A percentile compares a stretch with the other conserved stretches of the same genome.
Evolutionary conservation across 2,329 filamentous ascomycete genomes (phyloP).

Genomic region (Claviceps sp.): DNA sequence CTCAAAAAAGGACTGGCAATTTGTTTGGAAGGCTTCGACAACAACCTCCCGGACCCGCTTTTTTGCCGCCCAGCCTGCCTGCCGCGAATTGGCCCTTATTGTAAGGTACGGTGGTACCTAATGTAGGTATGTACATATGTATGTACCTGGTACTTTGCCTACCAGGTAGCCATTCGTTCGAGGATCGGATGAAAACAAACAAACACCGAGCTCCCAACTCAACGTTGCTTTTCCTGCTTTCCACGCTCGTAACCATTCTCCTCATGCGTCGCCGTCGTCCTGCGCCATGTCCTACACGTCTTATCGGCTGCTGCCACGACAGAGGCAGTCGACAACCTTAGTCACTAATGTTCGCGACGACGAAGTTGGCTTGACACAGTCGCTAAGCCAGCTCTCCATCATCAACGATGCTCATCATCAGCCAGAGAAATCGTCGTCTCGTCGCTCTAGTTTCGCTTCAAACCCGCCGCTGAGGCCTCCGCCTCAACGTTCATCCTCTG

Average conservation of each 20-base stretch:
- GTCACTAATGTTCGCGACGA: constrained; percentile 7
- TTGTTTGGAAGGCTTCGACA: no score
- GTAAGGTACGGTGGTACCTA: no score
- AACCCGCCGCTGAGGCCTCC: constrained; percentile 24
- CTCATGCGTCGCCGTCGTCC: constrained; percentile 4
- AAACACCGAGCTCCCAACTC: neutral
- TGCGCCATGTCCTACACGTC: constrained; percentile 2
- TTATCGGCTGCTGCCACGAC: constrained; percentile 1
- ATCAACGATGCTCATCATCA: constrained; percentile 13
- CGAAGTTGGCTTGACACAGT: constrained; percentile 23
- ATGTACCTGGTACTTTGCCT: no score
- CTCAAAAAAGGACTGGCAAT: no score
- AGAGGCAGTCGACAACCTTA: neutral
- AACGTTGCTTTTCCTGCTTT: neutral
- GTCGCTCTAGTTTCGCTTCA: constrained; percentile 11
- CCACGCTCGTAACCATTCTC: neutral
- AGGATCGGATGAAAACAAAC: no score
- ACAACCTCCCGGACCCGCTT: no score
- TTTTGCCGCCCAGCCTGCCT: no score
- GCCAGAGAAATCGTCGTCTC: constrained; percentile 6
- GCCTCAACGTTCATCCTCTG: constrained; percentile 23
- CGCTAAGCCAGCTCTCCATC: constrained; percentile 32
- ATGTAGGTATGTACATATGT: no score
- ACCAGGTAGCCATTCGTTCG: no score
- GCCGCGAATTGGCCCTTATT: no score